Evolutionary conservation across 495 filamentous ascomycete genomes (phyloP).

Genomic region (Alectoria sarmentosa): DNA sequence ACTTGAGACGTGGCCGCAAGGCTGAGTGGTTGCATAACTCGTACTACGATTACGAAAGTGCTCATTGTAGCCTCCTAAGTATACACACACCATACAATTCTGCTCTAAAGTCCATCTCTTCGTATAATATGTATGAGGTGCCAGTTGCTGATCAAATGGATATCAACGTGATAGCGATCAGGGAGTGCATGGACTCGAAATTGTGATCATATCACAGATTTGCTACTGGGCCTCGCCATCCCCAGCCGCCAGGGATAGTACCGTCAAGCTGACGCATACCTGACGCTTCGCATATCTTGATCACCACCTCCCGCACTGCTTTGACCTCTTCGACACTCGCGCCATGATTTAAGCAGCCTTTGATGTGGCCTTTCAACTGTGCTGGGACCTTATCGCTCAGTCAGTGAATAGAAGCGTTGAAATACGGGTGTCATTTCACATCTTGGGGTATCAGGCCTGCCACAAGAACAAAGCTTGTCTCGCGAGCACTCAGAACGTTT

Average conservation of each 20-base stretch:
- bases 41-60: no score
- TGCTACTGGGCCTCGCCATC: conserved; percentile 31
- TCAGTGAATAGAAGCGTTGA: conserved; percentile 5
- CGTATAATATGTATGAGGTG: background rate
- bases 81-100: no score
- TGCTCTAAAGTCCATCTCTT: background rate
- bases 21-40: no score
- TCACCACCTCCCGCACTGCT: conserved; percentile 44
- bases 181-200: conserved; percentile 27
- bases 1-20: no score
- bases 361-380: conserved; percentile 50
- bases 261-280: conserved; percentile 40
- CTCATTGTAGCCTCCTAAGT: no score
- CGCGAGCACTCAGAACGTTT: conserved; percentile 37
- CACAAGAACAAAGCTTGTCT: conserved; percentile 49
- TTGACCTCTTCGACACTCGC: conserved; percentile 45
- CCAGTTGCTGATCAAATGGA: background rate
- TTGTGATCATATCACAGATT: conserved; percentile 19
- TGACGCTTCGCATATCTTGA: conserved; percentile 41
- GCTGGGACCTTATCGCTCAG: conserved; percentile 39
- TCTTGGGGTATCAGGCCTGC: conserved; percentile 51
- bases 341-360: conserved; percentile 47
- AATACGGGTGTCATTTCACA: conserved; percentile 27
- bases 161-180: conserved; percentile 24
- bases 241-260: conserved; percentile 33